Percentiles rank a stretch among this genome's conserved stretches.
These are phyloP conservation scores for Scheffersomyces illinoinensis DNA, from an alignment of 1,139 yeast species.

Conservation along the genomic window DNA sequence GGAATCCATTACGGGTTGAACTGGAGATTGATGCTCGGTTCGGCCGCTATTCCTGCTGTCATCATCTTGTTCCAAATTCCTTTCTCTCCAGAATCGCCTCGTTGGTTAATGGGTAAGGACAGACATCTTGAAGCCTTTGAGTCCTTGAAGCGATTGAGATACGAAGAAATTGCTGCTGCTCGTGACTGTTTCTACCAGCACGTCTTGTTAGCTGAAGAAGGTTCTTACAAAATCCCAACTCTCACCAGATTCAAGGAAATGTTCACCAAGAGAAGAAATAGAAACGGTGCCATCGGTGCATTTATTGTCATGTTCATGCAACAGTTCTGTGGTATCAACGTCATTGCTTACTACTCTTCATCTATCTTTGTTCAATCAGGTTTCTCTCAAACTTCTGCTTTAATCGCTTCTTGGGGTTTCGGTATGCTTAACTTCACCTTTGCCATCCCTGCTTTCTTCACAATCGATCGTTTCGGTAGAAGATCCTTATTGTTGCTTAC, in stretches of 20 bases:
- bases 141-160: constrained; percentile 18
- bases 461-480: constrained; percentile 81
- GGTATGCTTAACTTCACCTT: constrained; percentile 80
- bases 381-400: constrained; percentile 58
- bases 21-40: constrained; percentile 83
- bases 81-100: constrained; percentile 36
- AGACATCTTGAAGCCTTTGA: constrained; percentile 25
- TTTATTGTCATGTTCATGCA: constrained; percentile 88
- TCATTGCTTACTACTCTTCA: constrained; percentile 80
- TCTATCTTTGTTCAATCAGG: constrained; percentile 71
- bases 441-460: constrained; percentile 81
- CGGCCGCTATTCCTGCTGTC: constrained; percentile 74
- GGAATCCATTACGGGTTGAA: constrained; percentile 43
- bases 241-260: constrained; percentile 53
- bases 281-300: constrained; percentile 80
- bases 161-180: constrained; percentile 23
- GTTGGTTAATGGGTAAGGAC: constrained; percentile 32
- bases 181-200: constrained; percentile 29
- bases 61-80: constrained; percentile 68
- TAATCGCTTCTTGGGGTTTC: constrained; percentile 83
- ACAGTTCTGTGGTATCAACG: constrained; percentile 90
- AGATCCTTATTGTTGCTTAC: constrained; percentile 68
- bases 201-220: constrained; percentile 57
- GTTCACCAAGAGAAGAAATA: constrained; percentile 72
- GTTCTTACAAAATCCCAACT: constrained; percentile 56